phyloP scores from a whole-genome alignment of 2,329 filamentous ascomycete species.

The Curvularia eragrostidis region DNA sequence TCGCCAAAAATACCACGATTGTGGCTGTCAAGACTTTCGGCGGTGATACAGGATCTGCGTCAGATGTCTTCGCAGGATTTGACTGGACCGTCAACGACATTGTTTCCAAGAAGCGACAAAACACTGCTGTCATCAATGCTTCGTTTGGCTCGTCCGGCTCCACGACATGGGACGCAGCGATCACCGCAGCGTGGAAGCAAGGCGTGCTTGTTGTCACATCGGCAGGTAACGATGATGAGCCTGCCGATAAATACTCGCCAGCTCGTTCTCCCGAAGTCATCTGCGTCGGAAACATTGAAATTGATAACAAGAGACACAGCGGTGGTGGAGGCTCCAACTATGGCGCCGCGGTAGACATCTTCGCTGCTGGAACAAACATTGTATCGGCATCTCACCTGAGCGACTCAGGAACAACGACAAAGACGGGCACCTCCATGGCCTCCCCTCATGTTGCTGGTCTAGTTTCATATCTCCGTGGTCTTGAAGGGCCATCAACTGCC shows the following conservation, averaged over 20 bases:
- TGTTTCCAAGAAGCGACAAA: constrained; percentile 34
- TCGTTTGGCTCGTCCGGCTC: constrained; percentile 45
- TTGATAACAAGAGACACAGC: constrained; percentile 26
- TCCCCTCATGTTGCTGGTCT: constrained; percentile 72
- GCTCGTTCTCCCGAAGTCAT: constrained; percentile 45
- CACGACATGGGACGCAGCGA: constrained; percentile 43
- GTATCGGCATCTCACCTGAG: constrained; percentile 56
- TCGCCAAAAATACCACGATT: constrained; percentile 45
- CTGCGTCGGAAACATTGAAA: constrained; percentile 46
- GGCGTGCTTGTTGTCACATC: constrained; percentile 48
- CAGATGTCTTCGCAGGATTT: constrained; percentile 40
- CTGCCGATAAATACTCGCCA: constrained; percentile 39
- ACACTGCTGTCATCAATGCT: constrained; percentile 48
- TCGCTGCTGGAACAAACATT: constrained; percentile 48
- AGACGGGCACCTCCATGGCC: constrained; percentile 70
- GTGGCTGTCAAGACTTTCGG: constrained; percentile 47
- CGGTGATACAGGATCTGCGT: constrained; percentile 25
- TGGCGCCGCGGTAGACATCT: constrained; percentile 49
- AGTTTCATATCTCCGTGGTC: constrained; percentile 69
- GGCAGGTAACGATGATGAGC: constrained; percentile 44
- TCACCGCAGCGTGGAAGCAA: constrained; percentile 38
- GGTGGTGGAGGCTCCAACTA: constrained; percentile 43
- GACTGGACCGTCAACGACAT: constrained; percentile 48
- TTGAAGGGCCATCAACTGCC: constrained; percentile 47
- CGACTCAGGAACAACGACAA: constrained; percentile 51